Base-by-base conservation (phyloP, 768 basidiomycete genomes). In the Trametes villosa region DNA sequence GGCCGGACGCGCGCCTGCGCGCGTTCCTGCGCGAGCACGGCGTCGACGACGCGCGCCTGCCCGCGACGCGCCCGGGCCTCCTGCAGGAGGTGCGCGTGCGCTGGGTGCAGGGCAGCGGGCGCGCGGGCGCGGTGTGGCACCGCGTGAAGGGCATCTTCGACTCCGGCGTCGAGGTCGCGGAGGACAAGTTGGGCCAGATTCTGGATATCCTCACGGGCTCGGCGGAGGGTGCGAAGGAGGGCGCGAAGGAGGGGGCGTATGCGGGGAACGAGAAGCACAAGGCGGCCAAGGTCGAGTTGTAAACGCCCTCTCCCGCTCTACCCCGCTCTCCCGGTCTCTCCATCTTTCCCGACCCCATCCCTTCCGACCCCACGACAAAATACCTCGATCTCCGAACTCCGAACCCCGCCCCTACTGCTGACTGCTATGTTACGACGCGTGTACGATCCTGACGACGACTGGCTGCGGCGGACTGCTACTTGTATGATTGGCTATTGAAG, bases 1-100 rank as follows among this genome's bases (percentile, higher is more conserved):
- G 96, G 96, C 92, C 93, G 13, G 96, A 98, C 69, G 92, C 95
- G 3, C 84, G 96, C 31, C 85, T 98, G 27, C 88, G 95, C 46
- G 94, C 91, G 1, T 97, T 92, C 75, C 82, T 98, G 20, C 83
- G 94, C 44, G 85, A 91, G 68, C 83, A 84, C 64, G 90, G 89
- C 49, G 68, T 96, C 29, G 77, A 81, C 62, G 93, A 96, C 66
- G 80, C 80, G n/a, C 77, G 79, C 49, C 78, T 92, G 41, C 87
- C 89, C 0, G 83, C 79, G 1, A 72, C 68, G 3, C 85, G 94
- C 34, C 85, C 91, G 0, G 87, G 87, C n/a, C 83, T 97, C 20
- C 81, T 98, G 33, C 91, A 91, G 77, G 89, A 92, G 74, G 83
- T 83, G 1, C 88, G 91, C 36, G 86, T 93, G 66, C 87, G 87